Conservation (phyloP, 768 basidiomycete genomes). For the Boletus edulis region DNA sequence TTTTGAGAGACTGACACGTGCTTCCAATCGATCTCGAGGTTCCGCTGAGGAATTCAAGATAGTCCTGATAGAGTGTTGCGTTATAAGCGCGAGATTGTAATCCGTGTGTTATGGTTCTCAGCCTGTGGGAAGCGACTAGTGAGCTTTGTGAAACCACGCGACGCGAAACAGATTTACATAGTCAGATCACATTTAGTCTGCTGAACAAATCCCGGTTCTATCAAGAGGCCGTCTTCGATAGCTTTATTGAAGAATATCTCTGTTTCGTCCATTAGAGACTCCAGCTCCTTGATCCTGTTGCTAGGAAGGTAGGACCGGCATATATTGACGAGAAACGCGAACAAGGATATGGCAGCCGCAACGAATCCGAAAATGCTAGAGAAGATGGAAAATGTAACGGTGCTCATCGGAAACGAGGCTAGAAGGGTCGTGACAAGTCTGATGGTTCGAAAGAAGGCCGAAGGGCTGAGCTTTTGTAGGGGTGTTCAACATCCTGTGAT, state of each 20-base stretch:
- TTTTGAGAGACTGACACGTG: background rate
- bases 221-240: constrained; percentile 7
- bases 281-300: constrained; percentile 5
- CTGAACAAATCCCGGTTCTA: background rate
- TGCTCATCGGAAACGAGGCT: too few relatives aligned
- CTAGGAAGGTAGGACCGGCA: constrained; percentile 3
- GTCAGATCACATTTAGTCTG: too few relatives aligned
- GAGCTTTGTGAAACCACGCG: too few relatives aligned
- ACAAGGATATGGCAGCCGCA: background rate
- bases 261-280: background rate
- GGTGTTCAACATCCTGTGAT: background rate
- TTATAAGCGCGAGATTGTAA: background rate
- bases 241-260: background rate
- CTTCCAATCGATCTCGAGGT: background rate
- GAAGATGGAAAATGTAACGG: background rate
- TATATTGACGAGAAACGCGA: background rate
- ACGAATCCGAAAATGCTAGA: constrained; percentile 3
- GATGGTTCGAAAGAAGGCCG: too few relatives aligned
- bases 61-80: background rate
- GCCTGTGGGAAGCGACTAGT: background rate
- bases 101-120: background rate
- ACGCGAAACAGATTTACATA: too few relatives aligned
- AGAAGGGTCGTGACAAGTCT: too few relatives aligned
- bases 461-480: background rate
- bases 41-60: background rate